These are phyloP conservation scores for Alternaria gansuensis DNA, from an alignment of 2,329 filamentous ascomycete genomes.

Conservation along the genomic window DNA sequence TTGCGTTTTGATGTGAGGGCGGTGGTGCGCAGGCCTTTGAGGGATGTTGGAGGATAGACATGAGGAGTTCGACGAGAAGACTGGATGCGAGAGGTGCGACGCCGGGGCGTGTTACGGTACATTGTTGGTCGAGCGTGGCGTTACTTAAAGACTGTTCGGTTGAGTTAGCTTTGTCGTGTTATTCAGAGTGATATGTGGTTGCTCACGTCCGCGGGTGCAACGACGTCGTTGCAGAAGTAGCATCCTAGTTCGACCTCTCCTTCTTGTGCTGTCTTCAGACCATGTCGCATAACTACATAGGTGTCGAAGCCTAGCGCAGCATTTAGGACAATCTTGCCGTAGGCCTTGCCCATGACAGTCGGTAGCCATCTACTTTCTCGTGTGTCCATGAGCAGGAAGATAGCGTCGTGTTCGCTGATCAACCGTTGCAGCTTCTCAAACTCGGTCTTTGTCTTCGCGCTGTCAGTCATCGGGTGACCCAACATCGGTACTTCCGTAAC, in stretches of 20 bases:
- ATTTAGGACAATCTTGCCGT: constrained; percentile 95
- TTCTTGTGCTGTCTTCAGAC: constrained; percentile 64
- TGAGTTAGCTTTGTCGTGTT: neutral
- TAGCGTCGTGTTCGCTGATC: constrained; percentile 84
- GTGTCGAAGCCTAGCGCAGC: constrained; percentile 96
- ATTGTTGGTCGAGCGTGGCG: constrained; percentile 95
- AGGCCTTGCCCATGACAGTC: constrained; percentile 92
- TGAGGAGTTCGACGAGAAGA: constrained; percentile 86
- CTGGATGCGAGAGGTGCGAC: constrained; percentile 92
- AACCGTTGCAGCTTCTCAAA: constrained; percentile 78
- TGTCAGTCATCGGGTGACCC: constrained; percentile 84
- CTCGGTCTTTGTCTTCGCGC: constrained; percentile 72
- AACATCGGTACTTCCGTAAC: constrained; percentile 92
- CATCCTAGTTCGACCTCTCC: constrained; percentile 79
- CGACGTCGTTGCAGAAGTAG: constrained; percentile 98
- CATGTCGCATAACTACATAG: constrained; percentile 96
- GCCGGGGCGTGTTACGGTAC: constrained; percentile 93
- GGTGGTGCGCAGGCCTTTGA: constrained; percentile 46
- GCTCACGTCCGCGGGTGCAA: constrained; percentile 89
- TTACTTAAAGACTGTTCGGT: constrained; percentile 81
- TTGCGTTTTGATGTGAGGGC: constrained; percentile 17
- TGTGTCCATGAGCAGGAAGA: constrained; percentile 98
- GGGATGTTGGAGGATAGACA: constrained; percentile 80
- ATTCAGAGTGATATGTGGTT: constrained; percentile 1
- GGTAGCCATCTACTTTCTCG: constrained; percentile 94